phyloP scores from a whole-genome alignment of 164 flowering plant species.

The Tetrastigma voinierianum region DNA sequence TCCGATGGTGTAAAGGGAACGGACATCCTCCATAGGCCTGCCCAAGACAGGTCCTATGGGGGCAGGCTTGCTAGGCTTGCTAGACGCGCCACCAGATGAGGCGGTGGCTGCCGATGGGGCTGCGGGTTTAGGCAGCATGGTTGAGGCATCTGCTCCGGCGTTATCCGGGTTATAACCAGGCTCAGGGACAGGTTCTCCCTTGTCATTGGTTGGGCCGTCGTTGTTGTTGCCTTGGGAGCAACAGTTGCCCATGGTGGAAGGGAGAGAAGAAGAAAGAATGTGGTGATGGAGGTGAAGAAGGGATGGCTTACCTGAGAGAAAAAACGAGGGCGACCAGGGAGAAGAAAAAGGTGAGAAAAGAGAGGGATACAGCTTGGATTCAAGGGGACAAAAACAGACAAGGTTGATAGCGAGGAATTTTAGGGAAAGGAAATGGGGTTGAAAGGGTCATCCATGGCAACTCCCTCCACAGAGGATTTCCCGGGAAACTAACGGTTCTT shows the following conservation, averaged over 20 bases:
- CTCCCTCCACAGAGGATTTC: slow-evolving; percentile 23
- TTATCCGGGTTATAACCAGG: neutral
- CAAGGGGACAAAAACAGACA: slow-evolving; percentile 8
- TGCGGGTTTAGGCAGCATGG: slow-evolving; percentile 15
- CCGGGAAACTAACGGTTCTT: slow-evolving; percentile 22
- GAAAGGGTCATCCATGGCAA: neutral
- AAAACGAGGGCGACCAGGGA: slow-evolving; percentile 2
- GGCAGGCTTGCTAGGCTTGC: slow-evolving; percentile 34
- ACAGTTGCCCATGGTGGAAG: slow-evolving; percentile 58
- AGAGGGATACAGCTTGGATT: slow-evolving; percentile 27
- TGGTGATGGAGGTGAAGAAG: slow-evolving; percentile 10
- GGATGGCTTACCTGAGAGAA: slow-evolving; percentile 7
- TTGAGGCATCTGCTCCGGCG: neutral
- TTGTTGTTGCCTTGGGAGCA: slow-evolving; percentile 37
- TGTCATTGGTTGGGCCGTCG: slow-evolving; percentile 7
- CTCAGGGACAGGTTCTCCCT: neutral
- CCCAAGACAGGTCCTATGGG: slow-evolving; percentile 62
- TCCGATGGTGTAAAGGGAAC: slow-evolving; percentile 47
- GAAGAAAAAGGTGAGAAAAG: neutral
- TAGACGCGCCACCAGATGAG: slow-evolving; percentile 10
- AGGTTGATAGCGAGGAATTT: slow-evolving; percentile 30
- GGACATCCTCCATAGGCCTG: slow-evolving; percentile 79
- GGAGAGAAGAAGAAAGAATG: neutral
- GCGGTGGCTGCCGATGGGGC: slow-evolving; percentile 10
- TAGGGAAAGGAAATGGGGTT: slow-evolving; percentile 13